phyloP scores from a whole-genome alignment of 1,284 basidiomycete genomes.

The Ganoderma leucocontextum region DNA sequence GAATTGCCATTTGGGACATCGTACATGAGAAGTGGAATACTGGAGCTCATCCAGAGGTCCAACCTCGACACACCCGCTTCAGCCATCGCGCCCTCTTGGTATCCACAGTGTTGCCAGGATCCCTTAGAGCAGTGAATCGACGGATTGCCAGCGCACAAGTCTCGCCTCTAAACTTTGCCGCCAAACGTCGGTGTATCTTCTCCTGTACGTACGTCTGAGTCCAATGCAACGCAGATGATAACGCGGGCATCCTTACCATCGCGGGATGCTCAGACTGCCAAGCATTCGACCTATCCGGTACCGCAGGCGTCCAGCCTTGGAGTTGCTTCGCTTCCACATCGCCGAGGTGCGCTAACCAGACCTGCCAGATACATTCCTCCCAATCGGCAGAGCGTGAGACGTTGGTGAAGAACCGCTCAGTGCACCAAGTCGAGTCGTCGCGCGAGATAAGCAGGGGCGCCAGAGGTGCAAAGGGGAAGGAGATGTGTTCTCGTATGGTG shows the following conservation, averaged over 20 bases:
- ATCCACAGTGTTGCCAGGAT: slow-evolving; percentile 34
- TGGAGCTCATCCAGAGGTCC: slow-evolving; percentile 30
- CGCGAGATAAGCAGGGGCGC: slow-evolving; percentile 58
- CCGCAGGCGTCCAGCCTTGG: slow-evolving; percentile 29
- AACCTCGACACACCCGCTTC: slow-evolving; percentile 42
- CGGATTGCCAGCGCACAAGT: slow-evolving; percentile 60
- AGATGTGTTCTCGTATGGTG: slow-evolving; percentile 40
- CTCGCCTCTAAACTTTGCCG: slow-evolving; percentile 58
- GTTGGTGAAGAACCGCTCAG: slow-evolving; percentile 61
- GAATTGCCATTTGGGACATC: background rate
- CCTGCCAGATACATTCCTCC: slow-evolving; percentile 75
- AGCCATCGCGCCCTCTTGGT: slow-evolving; percentile 44
- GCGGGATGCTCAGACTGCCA: slow-evolving; percentile 7
- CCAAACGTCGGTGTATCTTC: slow-evolving; percentile 53
- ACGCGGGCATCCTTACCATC: slow-evolving; percentile 21
- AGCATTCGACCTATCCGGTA: background rate
- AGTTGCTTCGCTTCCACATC: slow-evolving; percentile 42
- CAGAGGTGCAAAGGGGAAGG: slow-evolving; percentile 47
- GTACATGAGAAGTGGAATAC: background rate
- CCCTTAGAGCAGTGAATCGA: slow-evolving; percentile 47
- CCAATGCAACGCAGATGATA: background rate
- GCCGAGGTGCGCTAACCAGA: slow-evolving; percentile 64
- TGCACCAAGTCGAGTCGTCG: slow-evolving; percentile 67
- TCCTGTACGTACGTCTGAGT: slow-evolving; percentile 39
- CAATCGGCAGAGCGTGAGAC: slow-evolving; percentile 60